Percentiles rank a stretch among this genome's conserved stretches.
Evolutionary conservation across 768 basidiomycete genomes (phyloP).

Genomic region (Auriscalpium microsporum): DNA sequence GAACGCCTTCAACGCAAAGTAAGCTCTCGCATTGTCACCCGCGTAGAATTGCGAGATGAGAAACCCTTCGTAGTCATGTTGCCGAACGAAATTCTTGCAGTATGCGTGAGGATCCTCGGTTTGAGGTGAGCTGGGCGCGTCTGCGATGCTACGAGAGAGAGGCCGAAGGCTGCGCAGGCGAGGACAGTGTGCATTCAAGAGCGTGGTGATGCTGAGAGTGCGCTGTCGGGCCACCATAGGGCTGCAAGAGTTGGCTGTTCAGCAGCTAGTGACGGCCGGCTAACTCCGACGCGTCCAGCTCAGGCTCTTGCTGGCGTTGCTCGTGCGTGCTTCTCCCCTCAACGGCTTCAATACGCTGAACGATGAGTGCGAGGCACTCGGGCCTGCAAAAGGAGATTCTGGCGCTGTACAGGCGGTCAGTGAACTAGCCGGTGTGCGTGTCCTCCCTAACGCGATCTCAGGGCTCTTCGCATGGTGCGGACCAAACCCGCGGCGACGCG

Average conservation of each 20-base stretch:
- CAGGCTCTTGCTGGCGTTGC: not conserved
- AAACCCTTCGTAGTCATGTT: slow-evolving; percentile 78
- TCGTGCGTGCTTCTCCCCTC: not conserved
- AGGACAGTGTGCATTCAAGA: not conserved
- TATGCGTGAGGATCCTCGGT: slow-evolving; percentile 43
- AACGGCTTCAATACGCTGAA: not conserved
- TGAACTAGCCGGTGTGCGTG: not conserved
- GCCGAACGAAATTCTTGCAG: slow-evolving; percentile 64
- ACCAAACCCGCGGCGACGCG: slow-evolving; percentile 55
- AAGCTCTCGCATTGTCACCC: slow-evolving; percentile 51
- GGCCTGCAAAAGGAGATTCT: slow-evolving; percentile 48
- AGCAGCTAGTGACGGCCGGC: not conserved
- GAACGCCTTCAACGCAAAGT: slow-evolving; percentile 76
- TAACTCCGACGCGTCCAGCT: not conserved
- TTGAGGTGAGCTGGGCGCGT: slow-evolving; percentile 11
- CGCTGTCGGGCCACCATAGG: not conserved
- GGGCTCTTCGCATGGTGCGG: slow-evolving; percentile 68
- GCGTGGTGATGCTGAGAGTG: not conserved
- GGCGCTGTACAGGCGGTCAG: slow-evolving; percentile 45
- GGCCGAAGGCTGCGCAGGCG: not conserved
- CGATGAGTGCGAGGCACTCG: slow-evolving; percentile 29
- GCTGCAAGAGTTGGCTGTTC: not conserved
- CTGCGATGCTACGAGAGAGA: slow-evolving; percentile 5
- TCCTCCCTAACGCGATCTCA: slow-evolving; percentile 20
- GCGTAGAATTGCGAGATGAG: slow-evolving; percentile 67